Conservation (phyloP, 2,329 filamentous ascomycete species). For the Botryotinia globosa region DNA sequence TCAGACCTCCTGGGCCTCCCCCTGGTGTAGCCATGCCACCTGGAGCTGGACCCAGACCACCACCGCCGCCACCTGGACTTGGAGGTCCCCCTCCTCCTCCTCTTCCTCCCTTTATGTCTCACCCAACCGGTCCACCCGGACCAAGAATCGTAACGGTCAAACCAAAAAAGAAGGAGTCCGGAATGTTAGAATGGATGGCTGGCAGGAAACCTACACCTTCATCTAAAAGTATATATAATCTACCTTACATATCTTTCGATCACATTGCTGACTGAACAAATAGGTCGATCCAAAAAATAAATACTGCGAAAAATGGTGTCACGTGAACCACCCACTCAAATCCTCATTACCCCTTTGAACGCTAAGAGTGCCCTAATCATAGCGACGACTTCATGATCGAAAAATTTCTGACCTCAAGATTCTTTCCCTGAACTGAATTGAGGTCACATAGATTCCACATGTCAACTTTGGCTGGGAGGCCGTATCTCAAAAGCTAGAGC, state of each 20-base stretch:
- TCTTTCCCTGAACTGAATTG: slow-evolving; percentile 41
- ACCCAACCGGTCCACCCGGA: neutral
- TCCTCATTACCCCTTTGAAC: neutral
- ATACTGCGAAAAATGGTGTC: slow-evolving; percentile 25
- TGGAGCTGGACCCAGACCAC: slow-evolving; percentile 18
- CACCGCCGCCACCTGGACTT: slow-evolving; percentile 19
- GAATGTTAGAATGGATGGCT: slow-evolving; percentile 34
- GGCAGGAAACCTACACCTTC: slow-evolving; percentile 32
- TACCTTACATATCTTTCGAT: neutral
- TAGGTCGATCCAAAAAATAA: slow-evolving; percentile 36
- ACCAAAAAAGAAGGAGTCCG: slow-evolving; percentile 25
- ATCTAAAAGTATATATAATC: slow-evolving; percentile 32
- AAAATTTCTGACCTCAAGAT: slow-evolving; percentile 17
- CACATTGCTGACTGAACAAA: slow-evolving; percentile 21
- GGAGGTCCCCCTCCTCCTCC: slow-evolving; percentile 18
- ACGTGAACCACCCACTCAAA: slow-evolving; percentile 28
- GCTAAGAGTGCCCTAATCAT: slow-evolving; percentile 8
- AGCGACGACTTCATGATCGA: slow-evolving; percentile 16
- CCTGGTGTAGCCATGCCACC: slow-evolving; percentile 10
- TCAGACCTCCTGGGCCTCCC: slow-evolving; percentile 26
- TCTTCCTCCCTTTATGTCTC: slow-evolving; percentile 12
- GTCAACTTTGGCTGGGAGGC: slow-evolving; percentile 7
- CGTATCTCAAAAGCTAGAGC: neutral
- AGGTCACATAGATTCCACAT: slow-evolving; percentile 37
- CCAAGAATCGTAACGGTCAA: slow-evolving; percentile 17